Percentiles rank a stretch among this genome's conserved stretches.
Evolutionary conservation across 257 asterid genomes (phyloP).

Genomic region (Ajuga chamaepitys): DNA sequence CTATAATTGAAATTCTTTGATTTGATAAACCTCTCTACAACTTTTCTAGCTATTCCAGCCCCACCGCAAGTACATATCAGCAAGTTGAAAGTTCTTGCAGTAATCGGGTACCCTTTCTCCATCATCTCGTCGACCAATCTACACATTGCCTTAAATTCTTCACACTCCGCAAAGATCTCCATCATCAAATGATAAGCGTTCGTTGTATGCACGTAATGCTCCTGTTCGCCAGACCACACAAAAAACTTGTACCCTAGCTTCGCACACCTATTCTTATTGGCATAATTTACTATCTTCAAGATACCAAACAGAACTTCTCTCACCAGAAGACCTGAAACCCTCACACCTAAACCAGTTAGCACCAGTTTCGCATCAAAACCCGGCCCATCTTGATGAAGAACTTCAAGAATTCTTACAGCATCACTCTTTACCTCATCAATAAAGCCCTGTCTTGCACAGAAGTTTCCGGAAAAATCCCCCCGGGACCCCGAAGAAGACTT

Average conservation of each 20-base stretch:
- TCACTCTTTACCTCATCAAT: conserved; percentile 41
- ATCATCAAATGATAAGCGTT: conserved; percentile 65
- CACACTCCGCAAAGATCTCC: conserved; percentile 73
- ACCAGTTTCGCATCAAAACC: conserved; percentile 57
- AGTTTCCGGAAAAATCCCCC: conserved; percentile 22
- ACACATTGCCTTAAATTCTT: conserved; percentile 91
- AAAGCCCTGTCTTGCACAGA: conserved; percentile 32
- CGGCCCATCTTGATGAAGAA: conserved; percentile 73
- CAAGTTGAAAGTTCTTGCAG: conserved; percentile 87
- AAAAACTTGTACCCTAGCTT: conserved; percentile 90
- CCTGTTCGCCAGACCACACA: conserved; percentile 80
- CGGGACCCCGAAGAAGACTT: conserved; percentile 13
- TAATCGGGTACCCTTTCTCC: conserved; percentile 68
- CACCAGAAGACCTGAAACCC: conserved; percentile 78
- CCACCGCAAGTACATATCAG: conserved; percentile 85
- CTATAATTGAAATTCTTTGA: conserved; percentile 75
- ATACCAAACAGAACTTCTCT: conserved; percentile 78
- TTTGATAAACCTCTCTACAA: conserved; percentile 81
- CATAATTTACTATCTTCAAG: conserved; percentile 44
- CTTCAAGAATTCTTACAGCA: conserved; percentile 58
- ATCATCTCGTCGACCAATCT: conserved; percentile 80
- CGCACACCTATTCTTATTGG: conserved; percentile 61
- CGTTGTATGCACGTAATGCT: conserved; percentile 59
- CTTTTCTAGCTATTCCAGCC: conserved; percentile 82
- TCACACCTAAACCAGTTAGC: conserved; percentile 41